Conservation (phyloP, 441 rosid species). For the Euphorbia corollata region DNA sequence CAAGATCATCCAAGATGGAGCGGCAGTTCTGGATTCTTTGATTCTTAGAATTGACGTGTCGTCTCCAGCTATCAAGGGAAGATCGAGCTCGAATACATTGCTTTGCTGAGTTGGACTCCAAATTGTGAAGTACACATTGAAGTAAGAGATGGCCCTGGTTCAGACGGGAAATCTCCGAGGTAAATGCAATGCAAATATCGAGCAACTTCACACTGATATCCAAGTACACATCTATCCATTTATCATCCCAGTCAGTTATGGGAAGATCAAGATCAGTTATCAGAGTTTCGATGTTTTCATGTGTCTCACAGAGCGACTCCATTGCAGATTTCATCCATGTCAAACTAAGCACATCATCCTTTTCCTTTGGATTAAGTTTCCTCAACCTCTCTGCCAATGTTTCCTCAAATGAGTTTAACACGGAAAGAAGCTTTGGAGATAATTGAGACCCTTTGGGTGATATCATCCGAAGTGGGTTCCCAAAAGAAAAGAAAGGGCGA, state of each 20-base stretch:
- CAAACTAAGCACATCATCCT: constrained; percentile 51
- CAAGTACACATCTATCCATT: constrained; percentile 83
- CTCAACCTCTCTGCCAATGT: constrained; percentile 50
- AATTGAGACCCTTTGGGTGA: constrained; percentile 60
- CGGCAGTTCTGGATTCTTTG: constrained; percentile 51
- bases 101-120: constrained; percentile 45
- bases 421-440: constrained; percentile 41
- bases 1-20: constrained; percentile 47
- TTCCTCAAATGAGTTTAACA: constrained; percentile 55
- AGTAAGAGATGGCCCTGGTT: constrained; percentile 82
- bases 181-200: constrained; percentile 68
- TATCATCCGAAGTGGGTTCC: constrained; percentile 69
- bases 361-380: constrained; percentile 52
- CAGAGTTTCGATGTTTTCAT: constrained; percentile 50
- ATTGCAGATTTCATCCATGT: constrained; percentile 78
- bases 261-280: constrained; percentile 75
- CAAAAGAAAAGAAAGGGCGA: constrained; percentile 67
- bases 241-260: constrained; percentile 82
- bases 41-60: constrained; percentile 51
- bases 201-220: constrained; percentile 83
- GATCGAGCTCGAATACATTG: constrained; percentile 45
- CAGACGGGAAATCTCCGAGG: constrained; percentile 66
- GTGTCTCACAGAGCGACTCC: constrained; percentile 66
- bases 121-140: constrained; percentile 57
- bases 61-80: constrained; percentile 63